Percentiles rank a stretch among this genome's conserved stretches.
Conservation (phyloP, 805 yeast genomes). For the Yarrowia sp. region DNA sequence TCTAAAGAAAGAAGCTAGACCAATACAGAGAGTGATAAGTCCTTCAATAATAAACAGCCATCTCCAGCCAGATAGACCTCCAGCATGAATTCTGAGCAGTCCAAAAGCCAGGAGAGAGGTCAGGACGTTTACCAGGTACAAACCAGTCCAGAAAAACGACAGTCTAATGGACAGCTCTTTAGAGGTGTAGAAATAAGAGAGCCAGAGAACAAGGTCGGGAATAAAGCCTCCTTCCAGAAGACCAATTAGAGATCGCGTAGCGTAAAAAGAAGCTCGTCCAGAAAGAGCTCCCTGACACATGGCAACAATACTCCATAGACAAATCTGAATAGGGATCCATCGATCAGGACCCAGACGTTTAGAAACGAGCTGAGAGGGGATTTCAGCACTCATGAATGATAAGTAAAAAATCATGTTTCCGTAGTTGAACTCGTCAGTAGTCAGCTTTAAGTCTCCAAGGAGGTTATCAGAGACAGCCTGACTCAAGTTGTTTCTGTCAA, state of each 20-base stretch:
- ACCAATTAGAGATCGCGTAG: constrained; percentile 54
- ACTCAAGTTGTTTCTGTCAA: constrained; percentile 56
- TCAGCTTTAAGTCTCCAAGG: constrained; percentile 50
- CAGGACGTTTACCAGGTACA: constrained; percentile 47
- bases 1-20: constrained; percentile 43
- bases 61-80: constrained; percentile 43
- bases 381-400: constrained; percentile 58
- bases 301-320: constrained; percentile 57
- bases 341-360: constrained; percentile 62
- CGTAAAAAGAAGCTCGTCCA: constrained; percentile 45
- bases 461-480: constrained; percentile 61
- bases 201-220: constrained; percentile 60
- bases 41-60: constrained; percentile 31
- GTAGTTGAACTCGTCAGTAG: constrained; percentile 56
- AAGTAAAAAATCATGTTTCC: constrained; percentile 58
- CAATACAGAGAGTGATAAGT: constrained; percentile 35
- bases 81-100: constrained; percentile 53
- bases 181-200: constrained; percentile 63
- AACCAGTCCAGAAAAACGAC: constrained; percentile 59
- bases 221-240: constrained; percentile 66
- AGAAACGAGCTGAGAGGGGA: constrained; percentile 66
- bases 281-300: constrained; percentile 50
- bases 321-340: constrained; percentile 62
- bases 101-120: constrained; percentile 55
- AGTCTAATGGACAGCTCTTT: constrained; percentile 57